phyloP scores from a whole-genome alignment of 768 basidiomycete genomes.

The Rhizopogon salebrosus region DNA sequence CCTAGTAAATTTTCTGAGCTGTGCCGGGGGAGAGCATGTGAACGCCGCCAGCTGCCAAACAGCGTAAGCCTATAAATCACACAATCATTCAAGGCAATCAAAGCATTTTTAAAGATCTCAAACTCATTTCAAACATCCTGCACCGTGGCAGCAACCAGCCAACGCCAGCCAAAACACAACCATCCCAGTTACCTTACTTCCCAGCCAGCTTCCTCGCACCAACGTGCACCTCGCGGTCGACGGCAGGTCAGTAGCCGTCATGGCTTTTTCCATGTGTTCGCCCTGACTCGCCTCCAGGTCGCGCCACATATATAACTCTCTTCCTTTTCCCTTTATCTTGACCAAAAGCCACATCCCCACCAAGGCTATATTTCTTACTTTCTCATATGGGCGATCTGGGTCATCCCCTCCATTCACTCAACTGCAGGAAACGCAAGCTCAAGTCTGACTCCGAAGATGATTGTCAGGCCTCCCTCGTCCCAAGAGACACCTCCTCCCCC shows the following conservation, averaged over 20 bases:
- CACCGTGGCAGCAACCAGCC: too few species aligned
- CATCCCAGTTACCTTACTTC: not conserved
- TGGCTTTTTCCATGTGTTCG: constrained; percentile 24
- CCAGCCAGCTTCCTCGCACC: not conserved
- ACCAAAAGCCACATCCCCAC: constrained; percentile 12
- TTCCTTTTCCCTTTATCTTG: constrained; percentile 12
- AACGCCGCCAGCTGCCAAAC: too few species aligned
- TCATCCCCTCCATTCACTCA: constrained; percentile 41
- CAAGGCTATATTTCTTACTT: constrained; percentile 17
- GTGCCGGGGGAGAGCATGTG: too few species aligned
- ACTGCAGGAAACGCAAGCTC: constrained; percentile 70
- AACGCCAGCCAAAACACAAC: too few species aligned
- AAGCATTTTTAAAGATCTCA: too few species aligned
- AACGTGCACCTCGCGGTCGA: not conserved
- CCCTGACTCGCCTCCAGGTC: constrained; percentile 22
- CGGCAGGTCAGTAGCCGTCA: constrained; percentile 21
- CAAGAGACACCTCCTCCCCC: constrained; percentile 20
- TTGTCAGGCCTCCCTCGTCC: constrained; percentile 22
- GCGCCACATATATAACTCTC: constrained; percentile 30
- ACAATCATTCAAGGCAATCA: constrained; percentile 19
- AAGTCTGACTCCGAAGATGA: constrained; percentile 55
- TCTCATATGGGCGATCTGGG: constrained; percentile 58
- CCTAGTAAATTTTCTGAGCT: too few species aligned
- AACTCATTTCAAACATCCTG: too few species aligned
- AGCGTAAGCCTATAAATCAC: too few species aligned